These are phyloP conservation scores for Chondrus crispus DNA, from an alignment of 23 red algal species.

Conservation along the genomic window DNA sequence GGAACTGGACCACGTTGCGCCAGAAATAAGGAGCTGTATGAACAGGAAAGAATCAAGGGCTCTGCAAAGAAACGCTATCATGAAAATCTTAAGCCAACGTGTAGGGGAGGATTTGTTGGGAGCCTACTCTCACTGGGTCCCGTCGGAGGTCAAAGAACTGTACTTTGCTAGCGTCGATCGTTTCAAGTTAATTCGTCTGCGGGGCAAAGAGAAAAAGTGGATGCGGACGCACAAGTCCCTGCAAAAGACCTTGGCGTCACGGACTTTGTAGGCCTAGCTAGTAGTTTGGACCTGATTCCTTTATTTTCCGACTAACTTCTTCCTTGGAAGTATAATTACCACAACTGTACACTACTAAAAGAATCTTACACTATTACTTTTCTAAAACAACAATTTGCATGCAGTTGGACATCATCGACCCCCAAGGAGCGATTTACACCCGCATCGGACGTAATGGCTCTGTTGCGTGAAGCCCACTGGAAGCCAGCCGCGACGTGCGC, in stretches of 20 bases:
- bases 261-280: too few relatives aligned
- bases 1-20: neutral
- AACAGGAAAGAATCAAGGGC: neutral
- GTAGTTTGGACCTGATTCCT: too few relatives aligned
- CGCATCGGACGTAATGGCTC: too few relatives aligned
- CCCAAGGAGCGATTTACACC: too few relatives aligned
- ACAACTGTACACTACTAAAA: too few relatives aligned
- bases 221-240: neutral
- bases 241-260: neutral
- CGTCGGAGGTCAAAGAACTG: neutral
- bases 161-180: neutral
- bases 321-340: too few relatives aligned
- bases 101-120: slow-evolving; percentile 8
- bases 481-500: too few relatives aligned
- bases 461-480: too few relatives aligned
- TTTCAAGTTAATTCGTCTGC: neutral
- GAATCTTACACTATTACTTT: too few relatives aligned
- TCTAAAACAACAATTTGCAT: too few relatives aligned
- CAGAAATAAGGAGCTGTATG: neutral
- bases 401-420: too few relatives aligned
- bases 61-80: neutral
- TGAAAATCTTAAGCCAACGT: neutral
- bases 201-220: slow-evolving; percentile 29
- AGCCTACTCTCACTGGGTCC: neutral
- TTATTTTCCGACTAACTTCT: too few relatives aligned